Evolutionary conservation across 2,329 filamentous ascomycete genomes (phyloP).

Genomic region (Gnomoniopsis smithogilvyi): DNA sequence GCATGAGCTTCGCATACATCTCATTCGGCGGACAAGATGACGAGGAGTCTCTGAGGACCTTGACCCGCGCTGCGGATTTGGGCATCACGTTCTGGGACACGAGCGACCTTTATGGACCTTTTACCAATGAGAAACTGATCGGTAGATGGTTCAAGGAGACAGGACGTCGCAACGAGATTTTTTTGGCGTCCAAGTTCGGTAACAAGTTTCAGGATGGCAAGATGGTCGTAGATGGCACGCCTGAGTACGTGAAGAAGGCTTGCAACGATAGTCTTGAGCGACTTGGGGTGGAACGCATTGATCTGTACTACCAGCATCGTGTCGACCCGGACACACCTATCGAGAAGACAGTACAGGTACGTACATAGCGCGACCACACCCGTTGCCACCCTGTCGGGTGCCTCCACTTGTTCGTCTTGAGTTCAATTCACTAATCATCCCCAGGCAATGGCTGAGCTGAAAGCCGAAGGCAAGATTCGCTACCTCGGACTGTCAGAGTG

Average conservation of each 20-base stretch:
- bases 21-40: slow-evolving; percentile 18
- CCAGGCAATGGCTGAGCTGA: slow-evolving; percentile 43
- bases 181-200: slow-evolving; percentile 40
- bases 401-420: neutral
- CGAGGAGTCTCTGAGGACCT: slow-evolving; percentile 18
- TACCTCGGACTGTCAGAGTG: slow-evolving; percentile 48
- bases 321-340: slow-evolving; percentile 41
- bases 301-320: slow-evolving; percentile 50
- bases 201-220: slow-evolving; percentile 21
- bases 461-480: slow-evolving; percentile 48
- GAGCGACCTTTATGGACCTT: slow-evolving; percentile 14
- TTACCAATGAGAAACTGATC: slow-evolving; percentile 36
- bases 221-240: slow-evolving; percentile 21
- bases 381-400: neutral
- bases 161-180: slow-evolving; percentile 40
- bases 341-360: slow-evolving; percentile 40
- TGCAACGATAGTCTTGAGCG: slow-evolving; percentile 36
- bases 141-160: slow-evolving; percentile 42
- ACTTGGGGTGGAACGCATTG: slow-evolving; percentile 48
- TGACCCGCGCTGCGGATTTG: slow-evolving; percentile 21
- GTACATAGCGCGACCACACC: neutral
- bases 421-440: neutral
- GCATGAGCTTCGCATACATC: slow-evolving; percentile 15
- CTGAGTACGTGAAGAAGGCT: slow-evolving; percentile 26
- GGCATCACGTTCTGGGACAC: slow-evolving; percentile 21